Evolutionary conservation across 2,329 filamentous ascomycete genomes (phyloP).

Genomic region (Neocucurbitaria cava): DNA sequence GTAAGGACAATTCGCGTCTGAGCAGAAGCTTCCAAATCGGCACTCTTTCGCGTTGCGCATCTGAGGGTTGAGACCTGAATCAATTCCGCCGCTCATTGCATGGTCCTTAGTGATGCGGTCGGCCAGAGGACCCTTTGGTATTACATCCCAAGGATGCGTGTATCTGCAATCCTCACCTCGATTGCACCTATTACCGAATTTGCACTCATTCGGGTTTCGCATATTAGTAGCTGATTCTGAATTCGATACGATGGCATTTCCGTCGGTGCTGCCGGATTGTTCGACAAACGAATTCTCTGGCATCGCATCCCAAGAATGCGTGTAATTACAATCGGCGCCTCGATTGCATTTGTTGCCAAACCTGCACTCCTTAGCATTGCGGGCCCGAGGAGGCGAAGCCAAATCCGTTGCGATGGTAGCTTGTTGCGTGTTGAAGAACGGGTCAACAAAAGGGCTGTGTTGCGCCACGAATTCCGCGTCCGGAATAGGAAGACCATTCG

Average conservation of each 20-base stretch:
- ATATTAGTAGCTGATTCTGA: too few relatives aligned
- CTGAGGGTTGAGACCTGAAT: too few relatives aligned
- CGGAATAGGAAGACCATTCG: neutral
- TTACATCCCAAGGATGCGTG: too few relatives aligned
- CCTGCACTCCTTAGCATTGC: neutral
- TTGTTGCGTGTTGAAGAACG: neutral
- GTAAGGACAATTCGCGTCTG: neutral
- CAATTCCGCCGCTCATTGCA: too few relatives aligned
- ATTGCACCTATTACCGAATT: too few relatives aligned
- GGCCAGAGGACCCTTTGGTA: too few relatives aligned
- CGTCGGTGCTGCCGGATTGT: too few relatives aligned
- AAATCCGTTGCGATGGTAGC: neutral
- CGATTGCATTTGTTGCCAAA: neutral
- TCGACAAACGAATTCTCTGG: neutral
- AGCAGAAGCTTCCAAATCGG: neutral
- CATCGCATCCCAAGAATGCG: neutral
- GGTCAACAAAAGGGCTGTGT: neutral
- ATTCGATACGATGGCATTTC: too few relatives aligned
- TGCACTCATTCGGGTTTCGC: too few relatives aligned
- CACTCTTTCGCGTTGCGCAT: neutral
- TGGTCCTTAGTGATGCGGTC: too few relatives aligned
- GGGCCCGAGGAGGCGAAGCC: neutral
- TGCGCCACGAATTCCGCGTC: neutral
- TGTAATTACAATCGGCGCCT: neutral
- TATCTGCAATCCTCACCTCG: too few relatives aligned